phyloP scores from a whole-genome alignment of 2,329 filamentous ascomycete species.

The Trichothecium roseum region DNA sequence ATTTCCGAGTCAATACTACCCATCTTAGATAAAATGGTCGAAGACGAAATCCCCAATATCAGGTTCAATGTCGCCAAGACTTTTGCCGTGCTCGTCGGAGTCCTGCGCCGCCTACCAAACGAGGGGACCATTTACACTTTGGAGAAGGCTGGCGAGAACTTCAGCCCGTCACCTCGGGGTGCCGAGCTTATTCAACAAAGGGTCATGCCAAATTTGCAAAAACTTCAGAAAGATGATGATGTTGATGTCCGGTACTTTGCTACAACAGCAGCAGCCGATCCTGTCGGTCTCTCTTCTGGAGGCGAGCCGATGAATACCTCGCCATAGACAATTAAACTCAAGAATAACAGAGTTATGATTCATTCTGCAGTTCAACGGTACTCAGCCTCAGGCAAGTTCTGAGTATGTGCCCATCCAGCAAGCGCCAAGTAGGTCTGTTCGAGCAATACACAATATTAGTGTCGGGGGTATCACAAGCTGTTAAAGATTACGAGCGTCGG shows the following conservation, averaged over 20 bases:
- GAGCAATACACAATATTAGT: too few relatives aligned
- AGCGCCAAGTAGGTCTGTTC: too few relatives aligned
- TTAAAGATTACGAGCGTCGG: too few relatives aligned
- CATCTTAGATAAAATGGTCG: constrained; percentile 88
- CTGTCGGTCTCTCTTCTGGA: constrained; percentile 32
- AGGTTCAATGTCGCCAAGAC: constrained; percentile 99
- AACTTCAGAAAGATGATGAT: constrained; percentile 93
- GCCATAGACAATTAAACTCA: constrained; percentile 43
- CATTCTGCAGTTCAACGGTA: background rate
- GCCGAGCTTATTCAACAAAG: constrained; percentile 76
- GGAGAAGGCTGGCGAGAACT: constrained; percentile 63
- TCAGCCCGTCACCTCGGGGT: constrained; percentile 57
- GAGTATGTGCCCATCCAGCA: too few relatives aligned
- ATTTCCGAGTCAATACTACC: constrained; percentile 89
- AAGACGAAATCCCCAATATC: constrained; percentile 96
- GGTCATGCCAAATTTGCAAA: constrained; percentile 82
- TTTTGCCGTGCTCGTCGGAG: constrained; percentile 79
- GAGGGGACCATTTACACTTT: constrained; percentile 76
- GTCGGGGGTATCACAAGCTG: too few relatives aligned
- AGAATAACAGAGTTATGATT: background rate
- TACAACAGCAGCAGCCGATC: constrained; percentile 67
- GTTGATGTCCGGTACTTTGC: constrained; percentile 98
- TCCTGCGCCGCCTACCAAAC: constrained; percentile 83
- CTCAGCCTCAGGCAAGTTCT: too few relatives aligned
- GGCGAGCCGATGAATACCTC: constrained; percentile 56